Conservation (phyloP, 495 filamentous ascomycete genomes). For the Penicillium subrubescens region DNA sequence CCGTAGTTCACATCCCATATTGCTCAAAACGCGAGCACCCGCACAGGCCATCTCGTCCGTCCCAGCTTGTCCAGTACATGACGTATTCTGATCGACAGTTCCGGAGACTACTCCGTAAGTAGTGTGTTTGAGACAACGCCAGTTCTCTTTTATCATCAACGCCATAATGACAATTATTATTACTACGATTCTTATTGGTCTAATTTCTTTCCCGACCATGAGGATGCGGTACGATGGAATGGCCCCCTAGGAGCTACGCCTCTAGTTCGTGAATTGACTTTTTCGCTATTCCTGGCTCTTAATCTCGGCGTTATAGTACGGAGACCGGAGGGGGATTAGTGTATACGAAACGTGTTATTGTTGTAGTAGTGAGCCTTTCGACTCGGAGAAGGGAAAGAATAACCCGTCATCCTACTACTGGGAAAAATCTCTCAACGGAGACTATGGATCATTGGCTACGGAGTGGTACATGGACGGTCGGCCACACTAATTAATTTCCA, state of each 20-base stretch:
- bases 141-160: neutral
- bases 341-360: neutral
- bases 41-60: slow-evolving; percentile 10
- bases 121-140: neutral
- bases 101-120: neutral
- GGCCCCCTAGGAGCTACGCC: neutral
- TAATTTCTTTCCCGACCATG: neutral
- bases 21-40: neutral
- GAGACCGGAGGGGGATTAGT: neutral
- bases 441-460: neutral
- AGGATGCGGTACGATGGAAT: neutral
- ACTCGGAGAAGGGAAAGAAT: neutral
- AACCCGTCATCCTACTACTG: neutral
- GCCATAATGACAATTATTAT: neutral
- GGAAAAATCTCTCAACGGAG: neutral
- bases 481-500: neutral
- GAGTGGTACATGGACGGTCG: neutral
- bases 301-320: neutral
- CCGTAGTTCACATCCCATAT: neutral
- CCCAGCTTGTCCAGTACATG: slow-evolving; percentile 3
- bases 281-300: neutral
- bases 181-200: neutral
- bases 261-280: slow-evolving; percentile 5
- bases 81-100: slow-evolving; percentile 11
- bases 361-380: neutral